Base-by-base conservation (phyloP, 2,329 filamentous ascomycete species). In the Alternaria dauci region DNA sequence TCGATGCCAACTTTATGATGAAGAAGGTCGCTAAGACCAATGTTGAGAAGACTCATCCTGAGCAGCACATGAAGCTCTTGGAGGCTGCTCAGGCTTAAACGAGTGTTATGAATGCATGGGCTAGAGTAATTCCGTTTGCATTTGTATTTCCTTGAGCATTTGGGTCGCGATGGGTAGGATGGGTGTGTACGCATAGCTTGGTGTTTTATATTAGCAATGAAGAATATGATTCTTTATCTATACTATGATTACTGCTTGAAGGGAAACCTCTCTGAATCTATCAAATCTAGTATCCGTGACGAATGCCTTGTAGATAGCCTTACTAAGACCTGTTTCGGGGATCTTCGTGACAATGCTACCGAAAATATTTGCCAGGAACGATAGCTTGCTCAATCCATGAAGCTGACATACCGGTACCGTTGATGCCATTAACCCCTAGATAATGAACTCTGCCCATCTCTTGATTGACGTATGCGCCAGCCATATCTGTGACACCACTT, bases 1-100 rank as follows among this genome's bases (percentile, higher is more conserved):
- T 80, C 51, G 78, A 80, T 38, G 77, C 75, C 4, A 79, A 80
- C 53, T 78, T 79, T 38, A 73, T 80, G 72, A 78, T 78, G 74
- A 80, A 79, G 74, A 79, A 77, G 70, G 76, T 80, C 55, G 78
- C 77, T 1, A 79, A 78, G 70, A 74, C 70, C 1, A 80, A 78
- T 52, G 76, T 79, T 1, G 78, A 80, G 63, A 79, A 76, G 71
- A 78, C 75, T 30, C 77, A 79, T 59, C 77, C 78, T 1, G 71
- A 70, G 63, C 77, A 80, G 70, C 77, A 80, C 52, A 48, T 60
- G 12, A 69, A 71, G 67, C 63, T 80, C 58, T 63, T 80, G 12
- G 66, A 78, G 62, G 65, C 72, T 41, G 74, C 70, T 8, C 67
- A 58, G 55, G 70, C 68, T 32, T 76, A 67, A 23, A n/a, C 5